Conservation (phyloP, 805 yeast genomes). For the Metschnikowia gelsemii region DNA sequence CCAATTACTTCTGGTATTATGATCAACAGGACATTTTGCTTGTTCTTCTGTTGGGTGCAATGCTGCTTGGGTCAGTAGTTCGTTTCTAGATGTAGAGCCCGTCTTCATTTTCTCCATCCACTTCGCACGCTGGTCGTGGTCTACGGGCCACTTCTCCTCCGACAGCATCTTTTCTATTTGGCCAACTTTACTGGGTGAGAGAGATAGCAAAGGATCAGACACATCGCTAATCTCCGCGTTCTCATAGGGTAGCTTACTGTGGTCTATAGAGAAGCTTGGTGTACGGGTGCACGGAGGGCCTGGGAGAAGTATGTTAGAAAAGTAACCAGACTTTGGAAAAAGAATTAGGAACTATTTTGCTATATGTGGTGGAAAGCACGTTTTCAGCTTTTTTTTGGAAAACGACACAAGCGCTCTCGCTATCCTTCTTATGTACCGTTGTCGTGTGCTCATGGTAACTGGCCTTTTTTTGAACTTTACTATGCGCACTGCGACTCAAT, state of each 20-base stretch:
- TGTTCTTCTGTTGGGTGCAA: conserved; percentile 22
- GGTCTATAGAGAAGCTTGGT: neutral
- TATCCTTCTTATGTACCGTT: too few relatives aligned
- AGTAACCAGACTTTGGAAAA: neutral
- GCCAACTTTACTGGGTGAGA: neutral
- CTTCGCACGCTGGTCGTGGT: conserved; percentile 17
- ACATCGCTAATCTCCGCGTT: conserved; percentile 1
- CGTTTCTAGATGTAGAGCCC: neutral
- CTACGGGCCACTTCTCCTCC: conserved; percentile 21
- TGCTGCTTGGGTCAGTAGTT: neutral
- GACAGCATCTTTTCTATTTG: conserved; percentile 3
- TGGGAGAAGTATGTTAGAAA: neutral
- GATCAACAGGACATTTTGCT: conserved; percentile 68
- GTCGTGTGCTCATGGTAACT: too few relatives aligned
- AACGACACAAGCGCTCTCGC: too few relatives aligned
- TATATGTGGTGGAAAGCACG: too few relatives aligned
- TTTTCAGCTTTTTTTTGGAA: too few relatives aligned
- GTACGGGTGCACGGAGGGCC: neutral
- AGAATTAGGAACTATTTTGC: too few relatives aligned
- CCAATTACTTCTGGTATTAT: conserved; percentile 60
- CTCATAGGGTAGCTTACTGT: neutral
- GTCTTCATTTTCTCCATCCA: conserved; percentile 19
- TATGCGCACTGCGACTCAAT: conserved; percentile 39
- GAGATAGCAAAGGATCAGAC: too few relatives aligned
- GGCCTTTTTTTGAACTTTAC: neutral